These are phyloP conservation scores for Capsella rubella DNA, from an alignment of 441 rosid genomes.

Conservation along the genomic window DNA sequence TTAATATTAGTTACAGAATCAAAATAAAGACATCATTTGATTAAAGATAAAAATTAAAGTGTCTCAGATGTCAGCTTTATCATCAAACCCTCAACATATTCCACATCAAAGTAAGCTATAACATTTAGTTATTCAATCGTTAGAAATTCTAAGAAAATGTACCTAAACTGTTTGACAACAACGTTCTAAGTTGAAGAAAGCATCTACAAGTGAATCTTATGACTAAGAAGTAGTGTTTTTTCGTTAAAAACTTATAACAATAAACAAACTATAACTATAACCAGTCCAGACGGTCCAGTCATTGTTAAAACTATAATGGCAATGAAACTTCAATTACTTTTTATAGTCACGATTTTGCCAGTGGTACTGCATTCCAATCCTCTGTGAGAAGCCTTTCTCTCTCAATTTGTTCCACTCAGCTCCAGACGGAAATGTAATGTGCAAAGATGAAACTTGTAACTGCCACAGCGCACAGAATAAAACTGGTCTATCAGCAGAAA, in stretches of 20 bases:
- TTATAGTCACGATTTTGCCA: conserved; percentile 90
- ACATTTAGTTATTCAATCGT: not conserved
- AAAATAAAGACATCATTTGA: not conserved
- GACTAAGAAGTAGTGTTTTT: not conserved
- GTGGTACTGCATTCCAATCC: conserved; percentile 96
- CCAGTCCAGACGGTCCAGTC: not conserved
- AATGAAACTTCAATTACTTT: conserved; percentile 52
- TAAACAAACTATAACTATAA: not conserved
- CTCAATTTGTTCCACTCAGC: conserved; percentile 72
- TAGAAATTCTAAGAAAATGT: not conserved
- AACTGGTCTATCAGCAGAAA: conserved; percentile 26
- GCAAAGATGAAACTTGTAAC: conserved; percentile 85
- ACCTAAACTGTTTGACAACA: conserved; percentile 3
- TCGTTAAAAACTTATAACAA: not conserved
- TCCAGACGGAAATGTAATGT: conserved; percentile 85
- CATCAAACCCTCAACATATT: conserved; percentile 1
- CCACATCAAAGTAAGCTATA: not conserved
- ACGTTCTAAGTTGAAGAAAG: not conserved
- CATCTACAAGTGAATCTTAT: conserved; percentile 1
- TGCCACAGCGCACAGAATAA: conserved; percentile 44
- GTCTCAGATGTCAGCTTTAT: not conserved
- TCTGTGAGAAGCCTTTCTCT: conserved; percentile 78
- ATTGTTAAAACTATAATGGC: not conserved
- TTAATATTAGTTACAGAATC: not conserved
- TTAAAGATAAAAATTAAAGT: not conserved